Evolutionary conservation across 2,329 filamentous ascomycete species (phyloP), one percentile per base, ranked within the genome.

Genomic region (Ciborinia camelliae): DNA sequence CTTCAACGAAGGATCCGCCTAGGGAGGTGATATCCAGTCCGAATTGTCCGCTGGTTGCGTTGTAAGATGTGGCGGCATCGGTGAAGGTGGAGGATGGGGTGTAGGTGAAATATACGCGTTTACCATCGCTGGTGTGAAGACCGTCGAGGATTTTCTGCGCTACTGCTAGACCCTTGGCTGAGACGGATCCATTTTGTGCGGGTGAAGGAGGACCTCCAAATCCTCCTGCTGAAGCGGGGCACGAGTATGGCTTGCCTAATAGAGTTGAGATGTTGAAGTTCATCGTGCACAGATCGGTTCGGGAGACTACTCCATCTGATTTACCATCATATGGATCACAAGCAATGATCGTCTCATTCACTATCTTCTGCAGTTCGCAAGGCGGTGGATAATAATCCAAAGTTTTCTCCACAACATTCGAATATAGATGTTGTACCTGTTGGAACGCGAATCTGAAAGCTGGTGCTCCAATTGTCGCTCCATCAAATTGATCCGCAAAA

Each of bases 311-410:
- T 18, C 83, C 82, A 63, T 86, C 84, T 1, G 76, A 78, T 51
- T 77, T 77, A 8, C 84, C 84, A 65, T 86, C 84, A 9, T 86
- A 75, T 12, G 78, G 74, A 66, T 86, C 84, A 59, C 84, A 87
- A 45, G 79, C 79, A 1, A 76, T 75, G 52, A 86, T 84, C 4
- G 83, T 86, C 48, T 77, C 76, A 69, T 84, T 85, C 26, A 82
- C 77, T 53, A 86, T 84, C 69, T 79, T 80, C 10, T 77, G 75
- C 14, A 85, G 69, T 61, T 82, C 81, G 43, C 78, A 79, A 0
- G 80, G 75, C 1, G 78, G 75, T 2, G 80, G 78, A 64, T 75
- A 78, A 68, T 81, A 81, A 59, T 74, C 76, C 18, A 77, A 58
- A 0, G 75, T 78, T 32, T 78, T 67, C 69, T 81, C 78, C 1